A percentile compares a stretch with the other conserved stretches of the same genome.
phyloP scores from a whole-genome alignment of 2,329 filamentous ascomycete genomes.

The Dendryphion nanum region DNA sequence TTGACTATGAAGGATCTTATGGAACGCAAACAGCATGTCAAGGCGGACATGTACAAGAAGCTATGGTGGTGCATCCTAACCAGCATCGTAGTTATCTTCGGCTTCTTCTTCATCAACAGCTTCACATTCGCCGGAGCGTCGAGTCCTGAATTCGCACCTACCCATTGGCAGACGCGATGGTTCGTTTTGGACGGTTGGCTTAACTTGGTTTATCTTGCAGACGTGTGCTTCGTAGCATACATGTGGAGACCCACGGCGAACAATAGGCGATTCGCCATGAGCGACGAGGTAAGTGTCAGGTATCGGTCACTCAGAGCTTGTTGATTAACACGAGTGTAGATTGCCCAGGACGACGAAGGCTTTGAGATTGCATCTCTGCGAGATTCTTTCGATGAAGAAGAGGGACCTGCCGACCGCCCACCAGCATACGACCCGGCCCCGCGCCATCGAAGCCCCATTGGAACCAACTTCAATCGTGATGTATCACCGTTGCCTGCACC shows the following conservation, averaged over 20 bases:
- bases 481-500: slow-evolving; percentile 54
- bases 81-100: slow-evolving; percentile 94
- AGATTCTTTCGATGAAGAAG: slow-evolving; percentile 67
- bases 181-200: slow-evolving; percentile 97
- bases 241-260: slow-evolving; percentile 96
- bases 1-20: slow-evolving; percentile 94
- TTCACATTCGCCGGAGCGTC: slow-evolving; percentile 86
- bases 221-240: slow-evolving; percentile 91
- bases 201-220: slow-evolving; percentile 91
- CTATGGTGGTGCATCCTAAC: slow-evolving; percentile 96
- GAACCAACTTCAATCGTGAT: slow-evolving; percentile 30
- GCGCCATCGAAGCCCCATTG: slow-evolving; percentile 21
- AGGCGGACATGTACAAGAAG: slow-evolving; percentile 95
- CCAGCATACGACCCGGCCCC: slow-evolving; percentile 42
- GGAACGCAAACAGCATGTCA: slow-evolving; percentile 89
- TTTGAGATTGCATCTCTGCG: slow-evolving; percentile 95
- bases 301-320: neutral
- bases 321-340: slow-evolving; percentile 47
- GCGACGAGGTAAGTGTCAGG: slow-evolving; percentile 71
- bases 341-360: slow-evolving; percentile 96
- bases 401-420: slow-evolving; percentile 41
- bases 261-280: slow-evolving; percentile 97
- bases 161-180: slow-evolving; percentile 97
- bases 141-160: slow-evolving; percentile 87
- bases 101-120: slow-evolving; percentile 98